phyloP scores from a whole-genome alignment of 2,329 filamentous ascomycete species.

The Aureobasidium mangrovei region DNA sequence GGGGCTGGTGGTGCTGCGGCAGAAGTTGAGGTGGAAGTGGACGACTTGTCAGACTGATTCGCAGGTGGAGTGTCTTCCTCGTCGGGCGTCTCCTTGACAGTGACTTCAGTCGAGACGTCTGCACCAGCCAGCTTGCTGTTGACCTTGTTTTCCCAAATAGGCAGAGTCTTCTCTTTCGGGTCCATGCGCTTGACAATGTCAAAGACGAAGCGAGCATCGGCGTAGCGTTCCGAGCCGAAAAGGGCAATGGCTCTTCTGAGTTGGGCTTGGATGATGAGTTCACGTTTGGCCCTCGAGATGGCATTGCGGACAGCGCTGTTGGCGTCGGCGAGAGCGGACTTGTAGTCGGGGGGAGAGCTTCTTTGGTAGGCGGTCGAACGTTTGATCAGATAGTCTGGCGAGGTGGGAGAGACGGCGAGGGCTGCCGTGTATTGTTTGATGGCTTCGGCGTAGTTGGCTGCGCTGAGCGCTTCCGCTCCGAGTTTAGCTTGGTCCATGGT shows the following conservation, averaged over 20 bases:
- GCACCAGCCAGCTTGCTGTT: slow-evolving; percentile 42
- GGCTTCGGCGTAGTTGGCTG: slow-evolving; percentile 56
- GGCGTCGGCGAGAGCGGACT: slow-evolving; percentile 37
- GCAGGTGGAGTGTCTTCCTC: slow-evolving; percentile 19
- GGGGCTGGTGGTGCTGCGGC: slow-evolving; percentile 14
- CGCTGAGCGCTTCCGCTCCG: slow-evolving; percentile 43
- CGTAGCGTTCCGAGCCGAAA: slow-evolving; percentile 60
- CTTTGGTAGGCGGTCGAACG: slow-evolving; percentile 72
- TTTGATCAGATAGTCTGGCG: slow-evolving; percentile 70
- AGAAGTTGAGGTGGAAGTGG: background rate
- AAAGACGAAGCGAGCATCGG: slow-evolving; percentile 66
- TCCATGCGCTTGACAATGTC: slow-evolving; percentile 46
- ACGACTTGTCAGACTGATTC: background rate
- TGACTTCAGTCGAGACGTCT: slow-evolving; percentile 39
- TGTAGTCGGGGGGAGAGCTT: slow-evolving; percentile 41
- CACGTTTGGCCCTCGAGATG: slow-evolving; percentile 63
- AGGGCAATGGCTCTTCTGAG: slow-evolving; percentile 69
- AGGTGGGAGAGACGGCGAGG: slow-evolving; percentile 51
- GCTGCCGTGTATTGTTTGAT: slow-evolving; percentile 61
- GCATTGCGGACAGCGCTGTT: slow-evolving; percentile 51
- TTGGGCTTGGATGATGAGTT: slow-evolving; percentile 72
- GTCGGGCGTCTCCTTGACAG: slow-evolving; percentile 46
- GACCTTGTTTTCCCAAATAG: slow-evolving; percentile 52
- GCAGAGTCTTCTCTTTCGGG: slow-evolving; percentile 43
- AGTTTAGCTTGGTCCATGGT: slow-evolving; percentile 18